A percentile compares a stretch with the other conserved stretches of the same genome.
These are phyloP conservation scores for Haplographium delicatum DNA, from an alignment of 495 filamentous ascomycete genomes.

Conservation along the genomic window DNA sequence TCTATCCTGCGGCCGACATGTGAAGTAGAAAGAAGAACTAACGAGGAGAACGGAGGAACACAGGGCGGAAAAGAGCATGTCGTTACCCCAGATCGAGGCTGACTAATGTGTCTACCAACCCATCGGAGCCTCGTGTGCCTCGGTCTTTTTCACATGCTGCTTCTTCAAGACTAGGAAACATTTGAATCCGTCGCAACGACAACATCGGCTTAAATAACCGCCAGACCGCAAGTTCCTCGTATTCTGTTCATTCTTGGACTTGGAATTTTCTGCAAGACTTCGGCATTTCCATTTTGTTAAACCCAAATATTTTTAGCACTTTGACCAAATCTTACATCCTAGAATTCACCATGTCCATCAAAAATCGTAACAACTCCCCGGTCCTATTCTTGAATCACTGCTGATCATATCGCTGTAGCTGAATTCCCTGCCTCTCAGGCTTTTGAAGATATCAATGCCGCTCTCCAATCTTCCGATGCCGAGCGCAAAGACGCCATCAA, in stretches of 20 bases:
- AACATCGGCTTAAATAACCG: neutral
- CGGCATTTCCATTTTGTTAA: neutral
- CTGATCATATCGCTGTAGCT: slow-evolving; percentile 45
- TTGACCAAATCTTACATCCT: neutral
- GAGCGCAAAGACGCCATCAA: slow-evolving; percentile 85
- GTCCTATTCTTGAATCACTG: neutral
- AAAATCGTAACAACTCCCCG: slow-evolving; percentile 52
- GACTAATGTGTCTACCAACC: too few relatives aligned
- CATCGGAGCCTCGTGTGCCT: too few relatives aligned
- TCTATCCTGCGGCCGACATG: too few relatives aligned
- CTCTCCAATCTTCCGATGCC: slow-evolving; percentile 61
- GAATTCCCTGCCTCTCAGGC: slow-evolving; percentile 85
- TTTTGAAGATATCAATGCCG: slow-evolving; percentile 80
- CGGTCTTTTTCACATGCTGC: neutral
- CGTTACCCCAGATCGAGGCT: too few relatives aligned
- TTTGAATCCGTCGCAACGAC: neutral
- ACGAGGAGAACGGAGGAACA: too few relatives aligned
- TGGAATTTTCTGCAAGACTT: neutral
- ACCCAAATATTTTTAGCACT: neutral
- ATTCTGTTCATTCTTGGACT: neutral
- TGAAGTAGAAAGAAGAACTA: too few relatives aligned
- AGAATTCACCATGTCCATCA: slow-evolving; percentile 62
- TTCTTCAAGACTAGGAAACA: neutral
- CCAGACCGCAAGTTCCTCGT: neutral
- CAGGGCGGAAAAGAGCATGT: too few relatives aligned